Evolutionary conservation across 441 rosid genomes (phyloP), one percentile per base, ranked within the genome.

Genomic region (Populus hybrid): DNA sequence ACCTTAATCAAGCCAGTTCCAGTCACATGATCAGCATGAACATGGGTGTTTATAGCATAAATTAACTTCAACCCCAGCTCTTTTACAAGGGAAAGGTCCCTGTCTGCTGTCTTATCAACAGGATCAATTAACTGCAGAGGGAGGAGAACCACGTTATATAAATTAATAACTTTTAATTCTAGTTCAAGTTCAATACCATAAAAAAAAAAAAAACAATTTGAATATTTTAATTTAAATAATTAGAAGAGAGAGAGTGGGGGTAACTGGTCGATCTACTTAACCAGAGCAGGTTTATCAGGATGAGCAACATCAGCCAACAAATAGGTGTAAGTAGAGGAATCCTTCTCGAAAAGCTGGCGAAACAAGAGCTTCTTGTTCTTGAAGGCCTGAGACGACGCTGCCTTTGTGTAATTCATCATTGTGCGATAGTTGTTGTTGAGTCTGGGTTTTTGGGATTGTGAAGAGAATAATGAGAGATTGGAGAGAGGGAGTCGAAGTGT

Each of bases 21-120:
- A 23, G 97, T 95, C 28, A 95, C 90, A 90, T 95, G 99, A 85
- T 95, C 99, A 74, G 98, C 99, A 83, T 95, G 99, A 11, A 94
- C 98, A 87, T 95, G 99, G 30, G 98, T 94, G 89, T 95, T 95
- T 81, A 92, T 80, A 10, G 95, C 99, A 85, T 90, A 94, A n/a
- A 90, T 74, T 35, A 94, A 90, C 89, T 91, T 92, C 78, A 94
- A 74, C 0, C 98, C 98, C 75, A 95, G 73, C 59, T 94, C 98
- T 77, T 82, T 86, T 7, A 91, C 83, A 74, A 94, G 81, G 5
- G 79, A 75, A 83, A 95, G 80, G 79, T 95, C 99, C 81, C 98
- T 95, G 66, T 94, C 98, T 3, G 87, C 97, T 8, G 93, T 95
- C 76, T 74, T 91, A 82, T 94, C 97, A 46, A 95, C 99, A 0